Evolutionary conservation across 352 stramenopile genomes (phyloP), one percentile per base, ranked within the genome.

Genomic region (Phytophthora boehmeriae): DNA sequence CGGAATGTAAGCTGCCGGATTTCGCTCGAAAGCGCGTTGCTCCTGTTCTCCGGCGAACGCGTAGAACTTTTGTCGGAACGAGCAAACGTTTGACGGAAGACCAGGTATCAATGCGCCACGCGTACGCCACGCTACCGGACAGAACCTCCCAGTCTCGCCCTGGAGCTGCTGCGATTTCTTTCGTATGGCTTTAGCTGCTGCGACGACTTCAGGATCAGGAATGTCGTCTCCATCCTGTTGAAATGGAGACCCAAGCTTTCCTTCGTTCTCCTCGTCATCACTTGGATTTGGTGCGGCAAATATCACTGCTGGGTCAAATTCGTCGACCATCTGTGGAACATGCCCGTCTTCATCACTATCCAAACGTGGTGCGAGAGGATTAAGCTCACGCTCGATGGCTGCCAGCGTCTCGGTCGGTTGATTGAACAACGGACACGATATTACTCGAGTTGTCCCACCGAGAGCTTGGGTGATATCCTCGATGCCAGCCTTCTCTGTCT

Each of bases 111-210:
- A 55, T 1, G 73, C 9, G 0, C 57, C 47, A 45, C 75, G 78
- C 0, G 50, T 67, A 16, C 23, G 9, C 83, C 80, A 93, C n/a
- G 78, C 71, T 11, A 93, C 83, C 6, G 80, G 59, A 14, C 83
- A 93, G 45, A 83, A 93, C 8, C 69, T 80, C 3, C 58, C 78
- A 19, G 73, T 85, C 44, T 87, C 81, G 5, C 83, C 83, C 14
- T 84, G 51, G 71, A 75, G 57, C 27, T 47, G 48, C 4, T 64
- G 22, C 17, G 66, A 50, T 50, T 44, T 42, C 13, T 10, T 49
- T 34, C 48, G 52, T 45, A 53, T 48, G 42, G 61, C 56, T 60
- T 59, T 11, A n/a, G 45, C 45, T 56, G 65, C 48, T 10, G 39
- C 55, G 51, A 66, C 34, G 4, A 16, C 42, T 36, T 74, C 54